phyloP scores from a whole-genome alignment of 305 asterid species.

The Fraxinus baroniana region DNA sequence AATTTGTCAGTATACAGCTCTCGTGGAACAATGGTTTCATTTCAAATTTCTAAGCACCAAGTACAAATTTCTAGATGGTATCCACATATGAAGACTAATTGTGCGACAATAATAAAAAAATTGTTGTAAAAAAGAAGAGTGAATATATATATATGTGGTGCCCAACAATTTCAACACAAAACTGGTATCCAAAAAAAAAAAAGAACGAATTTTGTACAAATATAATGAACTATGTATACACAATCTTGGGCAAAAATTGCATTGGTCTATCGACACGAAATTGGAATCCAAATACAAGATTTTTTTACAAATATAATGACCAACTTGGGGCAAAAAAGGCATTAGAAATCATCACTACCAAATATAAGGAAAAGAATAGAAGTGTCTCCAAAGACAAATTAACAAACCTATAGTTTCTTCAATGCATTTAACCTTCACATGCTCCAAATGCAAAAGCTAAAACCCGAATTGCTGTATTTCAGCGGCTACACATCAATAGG shows the following conservation, averaged over 20 bases:
- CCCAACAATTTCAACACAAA: not conserved
- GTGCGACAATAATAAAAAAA: not conserved
- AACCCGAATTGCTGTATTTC: slow-evolving; percentile 17
- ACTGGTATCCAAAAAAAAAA: not conserved
- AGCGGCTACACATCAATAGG: slow-evolving; percentile 35
- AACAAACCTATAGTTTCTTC: not conserved
- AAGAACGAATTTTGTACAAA: not conserved
- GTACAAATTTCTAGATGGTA: not conserved
- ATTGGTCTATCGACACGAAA: not conserved
- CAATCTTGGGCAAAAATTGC: not conserved
- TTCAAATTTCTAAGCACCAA: not conserved
- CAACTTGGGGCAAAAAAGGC: not conserved
- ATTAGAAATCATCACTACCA: not conserved
- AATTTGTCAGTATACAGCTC: not conserved
- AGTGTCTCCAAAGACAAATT: not conserved
- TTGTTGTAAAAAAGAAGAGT: not conserved
- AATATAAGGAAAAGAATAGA: not conserved
- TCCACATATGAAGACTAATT: not conserved
- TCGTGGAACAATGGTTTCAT: not conserved
- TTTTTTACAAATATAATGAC: not conserved
- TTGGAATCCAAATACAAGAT: not conserved
- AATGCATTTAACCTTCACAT: not conserved
- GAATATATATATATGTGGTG: no score
- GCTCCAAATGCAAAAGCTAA: not conserved
- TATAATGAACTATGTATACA: not conserved